Conservation (phyloP, 2,329 filamentous ascomycete genomes). For the Nannizziopsis barbatae region DNA sequence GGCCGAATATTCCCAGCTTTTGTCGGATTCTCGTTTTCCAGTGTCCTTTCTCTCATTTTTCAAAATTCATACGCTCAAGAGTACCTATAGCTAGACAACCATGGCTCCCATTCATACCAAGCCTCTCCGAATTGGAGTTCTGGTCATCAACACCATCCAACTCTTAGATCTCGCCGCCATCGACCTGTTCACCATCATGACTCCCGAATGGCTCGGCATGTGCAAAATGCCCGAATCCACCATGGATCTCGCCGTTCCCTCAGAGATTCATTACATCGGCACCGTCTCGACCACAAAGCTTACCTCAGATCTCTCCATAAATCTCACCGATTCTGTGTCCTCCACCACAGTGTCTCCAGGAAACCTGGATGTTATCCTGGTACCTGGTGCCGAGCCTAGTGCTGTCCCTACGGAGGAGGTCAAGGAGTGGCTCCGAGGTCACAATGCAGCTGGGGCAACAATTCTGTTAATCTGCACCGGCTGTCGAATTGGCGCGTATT, state of each 20-base stretch:
- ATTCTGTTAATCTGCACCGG: conserved; percentile 24
- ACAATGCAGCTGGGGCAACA: conserved; percentile 22
- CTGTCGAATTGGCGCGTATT: conserved; percentile 17
- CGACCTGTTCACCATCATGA: conserved; percentile 32
- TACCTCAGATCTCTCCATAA: conserved; percentile 24
- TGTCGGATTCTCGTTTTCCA: too few relatives aligned
- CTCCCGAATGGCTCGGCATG: conserved; percentile 22
- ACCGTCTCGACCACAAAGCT: not conserved
- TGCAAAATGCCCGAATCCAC: conserved; percentile 22
- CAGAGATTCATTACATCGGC: conserved; percentile 14
- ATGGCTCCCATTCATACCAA: conserved; percentile 1
- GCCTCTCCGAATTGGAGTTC: conserved; percentile 26
- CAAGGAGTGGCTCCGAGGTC: conserved; percentile 25
- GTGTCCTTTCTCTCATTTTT: not conserved
- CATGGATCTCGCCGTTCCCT: conserved; percentile 2
- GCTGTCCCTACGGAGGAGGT: conserved; percentile 21
- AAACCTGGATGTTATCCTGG: conserved; percentile 27
- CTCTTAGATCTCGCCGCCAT: conserved; percentile 31
- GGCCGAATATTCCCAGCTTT: too few relatives aligned
- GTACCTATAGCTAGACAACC: not conserved
- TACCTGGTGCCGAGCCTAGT: conserved; percentile 30
- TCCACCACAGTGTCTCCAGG: conserved; percentile 26
- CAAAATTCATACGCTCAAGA: not conserved
- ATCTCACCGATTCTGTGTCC: conserved; percentile 21
- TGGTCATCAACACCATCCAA: conserved; percentile 28